A percentile compares a stretch with the other conserved stretches of the same genome.
Evolutionary conservation across 2,329 filamentous ascomycete species (phyloP).

Genomic region (Fusarium anguioides): DNA sequence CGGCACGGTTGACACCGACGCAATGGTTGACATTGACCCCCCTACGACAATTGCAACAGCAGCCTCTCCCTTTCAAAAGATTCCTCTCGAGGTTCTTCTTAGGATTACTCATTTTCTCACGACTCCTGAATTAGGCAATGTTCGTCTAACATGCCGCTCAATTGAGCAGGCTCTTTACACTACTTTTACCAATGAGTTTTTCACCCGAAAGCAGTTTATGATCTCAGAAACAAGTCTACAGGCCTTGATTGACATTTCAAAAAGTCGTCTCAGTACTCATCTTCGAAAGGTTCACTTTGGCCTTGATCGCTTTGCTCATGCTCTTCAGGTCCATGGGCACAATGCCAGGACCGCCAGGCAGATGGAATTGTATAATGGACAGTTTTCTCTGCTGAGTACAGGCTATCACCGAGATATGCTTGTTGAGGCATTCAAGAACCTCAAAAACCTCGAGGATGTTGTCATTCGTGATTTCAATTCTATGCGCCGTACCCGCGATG

Average conservation of each 20-base stretch:
- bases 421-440: constrained; percentile 63
- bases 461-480: constrained; percentile 70
- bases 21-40: constrained; percentile 18
- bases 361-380: constrained; percentile 35
- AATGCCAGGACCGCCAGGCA: constrained; percentile 28
- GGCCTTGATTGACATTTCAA: constrained; percentile 64
- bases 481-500: constrained; percentile 61
- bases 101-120: constrained; percentile 64
- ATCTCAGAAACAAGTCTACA: constrained; percentile 66
- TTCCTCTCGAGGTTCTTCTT: constrained; percentile 70
- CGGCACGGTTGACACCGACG: too few relatives aligned
- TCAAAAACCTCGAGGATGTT: constrained; percentile 65
- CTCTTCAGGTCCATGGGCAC: constrained; percentile 1
- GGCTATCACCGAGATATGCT: constrained; percentile 66
- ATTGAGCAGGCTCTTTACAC: constrained; percentile 65
- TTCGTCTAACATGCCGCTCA: constrained; percentile 66
- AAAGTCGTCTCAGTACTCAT: constrained; percentile 53
- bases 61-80: constrained; percentile 43
- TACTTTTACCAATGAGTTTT: constrained; percentile 71
- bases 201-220: constrained; percentile 74
- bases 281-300: constrained; percentile 53
- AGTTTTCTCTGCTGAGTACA: constrained; percentile 51
- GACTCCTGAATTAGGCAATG: constrained; percentile 64
- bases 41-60: background rate
- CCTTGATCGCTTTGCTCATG: constrained; percentile 42